Evolutionary conservation across 2,329 filamentous ascomycete genomes (phyloP).

Genomic region (Diaporthe sp.): DNA sequence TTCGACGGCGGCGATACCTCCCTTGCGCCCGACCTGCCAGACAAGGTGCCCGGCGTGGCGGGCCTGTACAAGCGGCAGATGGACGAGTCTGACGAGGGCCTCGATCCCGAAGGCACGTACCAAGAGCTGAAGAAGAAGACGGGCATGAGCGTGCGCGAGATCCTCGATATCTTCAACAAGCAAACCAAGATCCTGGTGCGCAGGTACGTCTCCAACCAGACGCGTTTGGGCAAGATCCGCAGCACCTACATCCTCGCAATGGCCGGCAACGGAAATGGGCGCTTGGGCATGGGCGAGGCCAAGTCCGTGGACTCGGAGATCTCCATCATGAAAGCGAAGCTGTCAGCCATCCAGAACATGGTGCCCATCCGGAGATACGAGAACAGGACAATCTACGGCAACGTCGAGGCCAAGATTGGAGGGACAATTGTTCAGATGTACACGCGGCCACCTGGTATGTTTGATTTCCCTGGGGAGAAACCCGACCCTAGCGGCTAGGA

Average conservation of each 20-base stretch:
- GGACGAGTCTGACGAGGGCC: conserved; percentile 64
- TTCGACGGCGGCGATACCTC: conserved; percentile 57
- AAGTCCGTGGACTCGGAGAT: conserved; percentile 83
- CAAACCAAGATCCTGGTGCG: conserved; percentile 80
- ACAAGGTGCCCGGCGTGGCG: conserved; percentile 66
- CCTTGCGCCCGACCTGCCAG: conserved; percentile 64
- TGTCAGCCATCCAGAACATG: conserved; percentile 92
- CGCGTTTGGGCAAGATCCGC: conserved; percentile 92
- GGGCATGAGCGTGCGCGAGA: conserved; percentile 66
- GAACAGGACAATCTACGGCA: conserved; percentile 90
- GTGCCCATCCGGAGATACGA: conserved; percentile 93
- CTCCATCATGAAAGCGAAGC: conserved; percentile 79
- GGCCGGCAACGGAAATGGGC: conserved; percentile 88
- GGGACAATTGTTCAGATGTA: conserved; percentile 88
- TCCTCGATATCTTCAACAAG: conserved; percentile 60
- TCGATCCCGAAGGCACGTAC: conserved; percentile 66
- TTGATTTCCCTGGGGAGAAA: not conserved
- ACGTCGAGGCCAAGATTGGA: conserved; percentile 86
- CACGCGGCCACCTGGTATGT: conserved; percentile 87
- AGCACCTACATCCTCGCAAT: conserved; percentile 83
- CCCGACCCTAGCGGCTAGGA: not conserved
- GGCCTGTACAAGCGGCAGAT: conserved; percentile 64
- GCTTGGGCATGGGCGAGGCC: conserved; percentile 89
- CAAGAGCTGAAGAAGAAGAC: conserved; percentile 68
- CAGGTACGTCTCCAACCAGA: conserved; percentile 90